A percentile compares a stretch with the other conserved stretches of the same genome.
These are phyloP conservation scores for Zygoascus flipseniorum DNA, from an alignment of 805 yeast genomes.

Conservation along the genomic window DNA sequence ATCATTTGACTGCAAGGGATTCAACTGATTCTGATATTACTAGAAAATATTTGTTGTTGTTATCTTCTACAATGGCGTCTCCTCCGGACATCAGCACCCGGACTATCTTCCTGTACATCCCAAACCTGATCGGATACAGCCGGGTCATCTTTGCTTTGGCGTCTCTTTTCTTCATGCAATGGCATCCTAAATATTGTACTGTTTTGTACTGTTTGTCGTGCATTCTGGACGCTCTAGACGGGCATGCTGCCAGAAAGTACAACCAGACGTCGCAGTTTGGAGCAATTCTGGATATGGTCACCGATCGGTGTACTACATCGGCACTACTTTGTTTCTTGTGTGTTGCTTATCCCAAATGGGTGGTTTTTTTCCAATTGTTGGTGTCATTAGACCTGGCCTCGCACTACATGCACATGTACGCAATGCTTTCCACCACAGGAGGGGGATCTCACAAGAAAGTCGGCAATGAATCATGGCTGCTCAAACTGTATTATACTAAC, in stretches of 20 bases:
- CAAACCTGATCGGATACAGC: constrained; percentile 84
- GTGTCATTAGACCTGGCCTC: constrained; percentile 77
- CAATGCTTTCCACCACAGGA: constrained; percentile 66
- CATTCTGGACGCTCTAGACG: constrained; percentile 91
- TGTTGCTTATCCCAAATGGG: constrained; percentile 64
- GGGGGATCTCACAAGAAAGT: constrained; percentile 77
- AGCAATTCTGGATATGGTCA: constrained; percentile 97
- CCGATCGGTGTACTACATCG: constrained; percentile 94
- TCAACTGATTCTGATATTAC: too few species aligned
- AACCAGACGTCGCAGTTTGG: constrained; percentile 90
- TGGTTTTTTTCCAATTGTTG: constrained; percentile 69
- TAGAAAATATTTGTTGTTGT: too few species aligned
- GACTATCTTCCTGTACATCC: constrained; percentile 70
- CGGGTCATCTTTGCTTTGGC: constrained; percentile 75
- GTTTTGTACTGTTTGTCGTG: constrained; percentile 79
- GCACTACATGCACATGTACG: constrained; percentile 98
- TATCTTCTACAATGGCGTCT: too few species aligned
- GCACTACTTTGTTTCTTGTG: constrained; percentile 84
- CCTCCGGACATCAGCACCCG: constrained; percentile 30
- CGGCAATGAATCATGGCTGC: constrained; percentile 59
- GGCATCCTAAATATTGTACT: constrained; percentile 74
- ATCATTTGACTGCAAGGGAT: too few species aligned
- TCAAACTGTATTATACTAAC: constrained; percentile 81
- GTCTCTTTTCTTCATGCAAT: constrained; percentile 74
- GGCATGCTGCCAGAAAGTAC: constrained; percentile 83